These are phyloP conservation scores for Gastrodia elata DNA, from an alignment of 106 monocot species.

Conservation along the genomic window DNA sequence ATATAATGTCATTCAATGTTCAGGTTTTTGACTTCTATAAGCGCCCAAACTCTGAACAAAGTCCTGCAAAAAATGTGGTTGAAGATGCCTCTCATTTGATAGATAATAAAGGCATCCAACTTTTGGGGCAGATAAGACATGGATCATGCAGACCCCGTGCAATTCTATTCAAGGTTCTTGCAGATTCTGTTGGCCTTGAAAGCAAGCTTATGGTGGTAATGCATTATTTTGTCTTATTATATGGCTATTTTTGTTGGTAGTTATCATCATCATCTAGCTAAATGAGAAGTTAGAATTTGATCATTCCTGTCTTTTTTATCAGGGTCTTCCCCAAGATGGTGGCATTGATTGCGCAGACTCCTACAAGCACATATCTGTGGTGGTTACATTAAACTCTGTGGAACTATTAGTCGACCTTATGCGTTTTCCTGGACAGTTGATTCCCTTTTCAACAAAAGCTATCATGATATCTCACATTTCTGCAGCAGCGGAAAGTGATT, in stretches of 20 bases:
- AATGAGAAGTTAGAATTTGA: neutral
- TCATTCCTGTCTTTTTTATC: neutral
- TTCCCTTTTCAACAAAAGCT: slow-evolving; percentile 91
- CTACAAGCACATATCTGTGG: slow-evolving; percentile 89
- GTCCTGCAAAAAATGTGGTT: slow-evolving; percentile 66
- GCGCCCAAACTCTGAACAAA: slow-evolving; percentile 59
- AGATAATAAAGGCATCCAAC: slow-evolving; percentile 74
- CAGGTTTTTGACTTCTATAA: slow-evolving; percentile 95
- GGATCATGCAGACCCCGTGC: slow-evolving; percentile 93
- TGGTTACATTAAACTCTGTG: slow-evolving; percentile 64
- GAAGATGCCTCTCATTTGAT: slow-evolving; percentile 61
- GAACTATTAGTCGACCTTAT: slow-evolving; percentile 96
- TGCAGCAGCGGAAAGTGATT: slow-evolving; percentile 89
- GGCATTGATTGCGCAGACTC: slow-evolving; percentile 62
- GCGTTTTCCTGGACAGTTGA: slow-evolving; percentile 93
- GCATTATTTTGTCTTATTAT: neutral
- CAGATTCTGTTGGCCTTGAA: slow-evolving; percentile 89
- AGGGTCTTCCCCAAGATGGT: slow-evolving; percentile 90
- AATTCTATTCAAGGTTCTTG: slow-evolving; percentile 97
- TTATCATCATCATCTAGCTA: neutral
- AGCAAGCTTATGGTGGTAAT: slow-evolving; percentile 91
- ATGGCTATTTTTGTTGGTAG: neutral
- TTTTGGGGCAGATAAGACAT: slow-evolving; percentile 91
- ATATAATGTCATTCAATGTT: neutral
- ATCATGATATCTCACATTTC: slow-evolving; percentile 80